phyloP scores from a whole-genome alignment of 2,329 filamentous ascomycete genomes.

The Parafenestella ontariensis region DNA sequence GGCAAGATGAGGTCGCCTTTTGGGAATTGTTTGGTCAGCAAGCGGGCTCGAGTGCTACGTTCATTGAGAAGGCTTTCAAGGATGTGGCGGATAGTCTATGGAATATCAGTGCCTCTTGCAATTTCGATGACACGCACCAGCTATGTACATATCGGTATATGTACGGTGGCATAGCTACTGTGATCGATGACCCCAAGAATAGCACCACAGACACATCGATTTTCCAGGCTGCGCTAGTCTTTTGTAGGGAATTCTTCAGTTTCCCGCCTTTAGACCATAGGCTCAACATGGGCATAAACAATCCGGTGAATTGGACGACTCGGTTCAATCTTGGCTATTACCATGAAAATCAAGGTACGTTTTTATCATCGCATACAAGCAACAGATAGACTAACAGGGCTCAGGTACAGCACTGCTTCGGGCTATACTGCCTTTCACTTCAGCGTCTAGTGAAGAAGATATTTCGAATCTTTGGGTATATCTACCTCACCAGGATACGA shows the following conservation, averaged over 20 bases:
- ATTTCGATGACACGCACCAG: not conserved
- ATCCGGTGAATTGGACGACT: not conserved
- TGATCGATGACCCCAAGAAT: too few species aligned
- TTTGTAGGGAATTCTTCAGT: not conserved
- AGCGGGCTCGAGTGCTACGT: not conserved
- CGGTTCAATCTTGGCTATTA: not conserved
- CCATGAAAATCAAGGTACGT: not conserved
- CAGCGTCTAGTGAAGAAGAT: not conserved
- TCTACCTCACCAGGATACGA: not conserved
- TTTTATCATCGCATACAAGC: not conserved
- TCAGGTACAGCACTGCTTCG: not conserved
- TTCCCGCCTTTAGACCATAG: not conserved
- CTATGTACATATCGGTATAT: not conserved
- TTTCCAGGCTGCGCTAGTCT: not conserved
- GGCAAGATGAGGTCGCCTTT: not conserved
- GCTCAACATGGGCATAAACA: not conserved
- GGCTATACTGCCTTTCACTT: not conserved
- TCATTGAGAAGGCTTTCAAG: not conserved
- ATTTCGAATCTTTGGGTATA: not conserved
- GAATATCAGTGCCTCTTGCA: not conserved
- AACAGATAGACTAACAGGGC: not conserved
- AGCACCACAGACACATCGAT: not conserved
- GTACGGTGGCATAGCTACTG: not conserved
- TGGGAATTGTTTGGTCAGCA: not conserved
- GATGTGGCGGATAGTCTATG: too few species aligned